Conservation (phyloP, 2,329 filamentous ascomycete species). For the Pseudohalonectria lignicola region DNA sequence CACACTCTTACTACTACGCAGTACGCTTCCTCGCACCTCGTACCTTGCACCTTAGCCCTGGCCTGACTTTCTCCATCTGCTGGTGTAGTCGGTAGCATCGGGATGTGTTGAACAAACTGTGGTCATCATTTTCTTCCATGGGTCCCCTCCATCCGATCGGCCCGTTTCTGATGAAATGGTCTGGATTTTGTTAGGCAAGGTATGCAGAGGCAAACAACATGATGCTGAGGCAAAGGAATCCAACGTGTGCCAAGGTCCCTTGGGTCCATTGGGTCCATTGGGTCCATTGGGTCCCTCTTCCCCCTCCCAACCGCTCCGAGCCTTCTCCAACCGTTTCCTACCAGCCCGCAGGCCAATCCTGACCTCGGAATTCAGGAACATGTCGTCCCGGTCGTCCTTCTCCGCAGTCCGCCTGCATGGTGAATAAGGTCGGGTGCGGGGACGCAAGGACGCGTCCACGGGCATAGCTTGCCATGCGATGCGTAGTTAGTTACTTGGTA, state of each 20-base stretch:
- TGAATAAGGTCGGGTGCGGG: too few relatives aligned
- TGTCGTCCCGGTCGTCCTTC: too few relatives aligned
- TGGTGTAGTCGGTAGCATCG: background rate
- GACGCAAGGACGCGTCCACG: too few relatives aligned
- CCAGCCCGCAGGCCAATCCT: background rate
- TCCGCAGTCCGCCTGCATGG: too few relatives aligned
- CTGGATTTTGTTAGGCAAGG: background rate
- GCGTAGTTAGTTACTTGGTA: too few relatives aligned
- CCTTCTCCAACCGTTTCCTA: too few relatives aligned
- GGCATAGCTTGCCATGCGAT: background rate
- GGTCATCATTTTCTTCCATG: background rate
- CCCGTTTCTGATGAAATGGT: background rate
- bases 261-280: background rate
- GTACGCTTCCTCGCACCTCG: background rate
- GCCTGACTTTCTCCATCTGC: background rate
- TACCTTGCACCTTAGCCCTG: background rate
- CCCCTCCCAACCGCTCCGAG: too few relatives aligned
- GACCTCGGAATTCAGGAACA: too few relatives aligned
- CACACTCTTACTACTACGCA: too few relatives aligned
- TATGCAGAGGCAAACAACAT: too few relatives aligned
- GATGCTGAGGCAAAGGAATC: too few relatives aligned
- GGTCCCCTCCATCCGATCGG: background rate
- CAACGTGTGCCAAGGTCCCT: too few relatives aligned
- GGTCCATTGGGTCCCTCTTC: background rate
- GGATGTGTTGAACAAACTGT: background rate